Evolutionary conservation across 306 rosid genomes (phyloP).

Genomic region (Arachis stenosperma): DNA sequence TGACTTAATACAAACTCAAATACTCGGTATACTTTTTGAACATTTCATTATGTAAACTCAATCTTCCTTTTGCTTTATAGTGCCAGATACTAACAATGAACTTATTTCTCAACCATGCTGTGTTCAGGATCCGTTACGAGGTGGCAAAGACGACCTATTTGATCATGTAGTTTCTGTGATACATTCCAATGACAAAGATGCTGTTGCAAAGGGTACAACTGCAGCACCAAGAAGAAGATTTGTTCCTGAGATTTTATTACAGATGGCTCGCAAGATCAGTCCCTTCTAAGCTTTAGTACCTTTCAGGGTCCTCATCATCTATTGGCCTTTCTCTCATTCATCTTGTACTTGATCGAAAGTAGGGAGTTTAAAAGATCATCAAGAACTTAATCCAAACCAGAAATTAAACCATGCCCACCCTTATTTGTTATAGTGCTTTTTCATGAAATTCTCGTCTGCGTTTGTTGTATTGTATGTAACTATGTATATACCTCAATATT

Average conservation of each 20-base stretch:
- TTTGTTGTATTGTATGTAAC: background rate
- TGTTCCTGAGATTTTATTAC: slow-evolving; percentile 82
- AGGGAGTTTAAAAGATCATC: too few relatives aligned
- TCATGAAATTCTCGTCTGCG: background rate
- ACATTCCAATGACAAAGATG: slow-evolving; percentile 75
- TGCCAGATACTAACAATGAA: too few relatives aligned
- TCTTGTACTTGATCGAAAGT: background rate
- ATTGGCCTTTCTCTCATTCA: background rate
- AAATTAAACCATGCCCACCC: too few relatives aligned
- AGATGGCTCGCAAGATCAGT: slow-evolving; percentile 68
- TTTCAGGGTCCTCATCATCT: slow-evolving; percentile 17
- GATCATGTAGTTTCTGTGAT: slow-evolving; percentile 65
- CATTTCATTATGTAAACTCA: background rate
- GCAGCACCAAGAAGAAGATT: slow-evolving; percentile 79
- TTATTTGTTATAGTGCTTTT: slow-evolving; percentile 16
- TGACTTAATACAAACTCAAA: background rate
- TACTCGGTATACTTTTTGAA: background rate
- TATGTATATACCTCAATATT: slow-evolving; percentile 22
- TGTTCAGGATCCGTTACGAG: slow-evolving; percentile 91
- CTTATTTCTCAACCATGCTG: background rate
- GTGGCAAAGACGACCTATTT: slow-evolving; percentile 82
- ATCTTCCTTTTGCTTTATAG: too few relatives aligned
- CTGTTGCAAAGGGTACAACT: slow-evolving; percentile 62
- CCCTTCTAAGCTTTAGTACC: slow-evolving; percentile 60
- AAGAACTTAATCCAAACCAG: too few relatives aligned